Evolutionary conservation across 495 filamentous ascomycete species (phyloP), one percentile per base, ranked within the genome.

Genomic region (Aspergillus bridgeri): DNA sequence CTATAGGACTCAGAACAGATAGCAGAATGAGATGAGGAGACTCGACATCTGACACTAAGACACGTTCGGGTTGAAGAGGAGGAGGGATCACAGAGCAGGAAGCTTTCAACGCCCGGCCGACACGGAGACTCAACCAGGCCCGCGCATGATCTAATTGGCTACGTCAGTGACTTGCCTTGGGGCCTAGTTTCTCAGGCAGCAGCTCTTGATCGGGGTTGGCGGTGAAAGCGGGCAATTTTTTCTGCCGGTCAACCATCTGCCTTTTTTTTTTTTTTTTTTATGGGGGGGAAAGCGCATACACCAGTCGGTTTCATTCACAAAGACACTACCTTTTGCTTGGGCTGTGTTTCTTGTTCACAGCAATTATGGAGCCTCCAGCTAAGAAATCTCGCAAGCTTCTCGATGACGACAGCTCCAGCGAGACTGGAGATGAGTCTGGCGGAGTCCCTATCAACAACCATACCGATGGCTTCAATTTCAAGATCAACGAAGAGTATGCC

Each of bases 401-500:
- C 48, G 78, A 81, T 17, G 73, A 79, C n/a, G 76, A 79, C 33
- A 76, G 67, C 57, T 79, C 83, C 59, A 83, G 83, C 55, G 83
- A 84, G 49, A 80, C 80, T 54, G 80, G 72, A 19, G 79, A 80
- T 48, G 80, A 82, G 51, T 79, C 72, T 23, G 79, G 78, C 43
- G 74, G 78, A 51, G 75, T 77, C 43, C 63, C 72, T 24, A 61
- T 79, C 44, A 69, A 58, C 57, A 70, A 65, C 52, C 53, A 57
- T 58, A 61, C 62, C 15, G 33, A 60, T 22, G 76, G 71, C 3
- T 57, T 66, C 38, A 74, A 67, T 24, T 83, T 96, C 72, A 92
- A 88, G 65, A 85, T 98, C 75, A 98, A 98, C 71, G 79, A 89
- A 65, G 90, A 93, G 52, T 98, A 88, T 69, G 94, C 94, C 54